These are phyloP conservation scores for Senna tora DNA, from an alignment of 306 rosid species.

Conservation along the genomic window DNA sequence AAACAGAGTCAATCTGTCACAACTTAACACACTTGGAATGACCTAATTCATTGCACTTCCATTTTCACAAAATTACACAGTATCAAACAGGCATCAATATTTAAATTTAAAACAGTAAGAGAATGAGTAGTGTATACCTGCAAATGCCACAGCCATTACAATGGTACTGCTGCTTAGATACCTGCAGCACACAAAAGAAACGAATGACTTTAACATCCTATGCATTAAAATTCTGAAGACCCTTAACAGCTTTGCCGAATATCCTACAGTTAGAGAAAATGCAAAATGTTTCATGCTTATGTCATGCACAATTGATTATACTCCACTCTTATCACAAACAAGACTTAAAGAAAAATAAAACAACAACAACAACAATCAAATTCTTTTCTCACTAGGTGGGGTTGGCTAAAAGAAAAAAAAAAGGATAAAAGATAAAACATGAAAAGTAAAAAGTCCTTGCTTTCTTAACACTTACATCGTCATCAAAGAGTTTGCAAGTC, in stretches of 20 bases:
- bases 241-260: not conserved
- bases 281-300: slow-evolving; percentile 9
- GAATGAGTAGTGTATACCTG: slow-evolving; percentile 53
- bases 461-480: slow-evolving; percentile 64
- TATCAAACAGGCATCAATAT: not conserved
- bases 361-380: no score
- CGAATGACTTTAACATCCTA: slow-evolving; percentile 11
- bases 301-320: not conserved
- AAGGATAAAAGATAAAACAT: not conserved
- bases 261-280: not conserved
- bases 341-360: not conserved
- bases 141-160: slow-evolving; percentile 91
- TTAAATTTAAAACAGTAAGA: not conserved
- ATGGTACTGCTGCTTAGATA: slow-evolving; percentile 81
- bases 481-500: slow-evolving; percentile 82
- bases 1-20: not conserved
- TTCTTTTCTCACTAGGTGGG: not conserved
- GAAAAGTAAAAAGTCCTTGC: not conserved
- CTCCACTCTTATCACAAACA: not conserved
- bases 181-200: slow-evolving; percentile 43
- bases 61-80: not conserved
- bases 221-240: not conserved
- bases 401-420: no score
- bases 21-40: not conserved
- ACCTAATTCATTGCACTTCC: not conserved